phyloP scores from a whole-genome alignment of 1,284 basidiomycete genomes.

The Ceratorhiza oryzae-sativae region DNA sequence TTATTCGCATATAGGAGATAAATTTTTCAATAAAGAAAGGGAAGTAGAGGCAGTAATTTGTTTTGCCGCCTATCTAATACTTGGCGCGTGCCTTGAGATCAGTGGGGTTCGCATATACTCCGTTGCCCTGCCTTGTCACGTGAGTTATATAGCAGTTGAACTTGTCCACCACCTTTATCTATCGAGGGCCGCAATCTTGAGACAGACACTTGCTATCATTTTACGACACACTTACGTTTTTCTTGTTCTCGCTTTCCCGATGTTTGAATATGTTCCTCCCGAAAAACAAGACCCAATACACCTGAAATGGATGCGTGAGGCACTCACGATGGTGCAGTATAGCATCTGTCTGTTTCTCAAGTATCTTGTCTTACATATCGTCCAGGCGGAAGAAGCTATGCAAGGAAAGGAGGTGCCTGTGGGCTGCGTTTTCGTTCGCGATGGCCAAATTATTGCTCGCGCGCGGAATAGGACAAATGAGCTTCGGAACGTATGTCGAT shows the following conservation, averaged over 20 bases:
- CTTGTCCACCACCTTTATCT: neutral
- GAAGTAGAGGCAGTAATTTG: no score
- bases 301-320: constrained; percentile 45
- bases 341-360: neutral
- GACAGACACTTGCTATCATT: no score
- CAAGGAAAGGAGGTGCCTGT: constrained; percentile 91
- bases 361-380: neutral
- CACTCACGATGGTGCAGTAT: constrained; percentile 44
- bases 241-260: no score
- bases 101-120: neutral
- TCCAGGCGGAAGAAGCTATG: constrained; percentile 84
- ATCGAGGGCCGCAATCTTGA: no score
- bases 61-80: no score
- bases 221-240: no score
- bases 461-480: constrained; percentile 96
- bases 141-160: neutral
- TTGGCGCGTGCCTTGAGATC: no score
- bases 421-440: constrained; percentile 92
- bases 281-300: constrained; percentile 42
- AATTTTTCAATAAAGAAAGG: no score
- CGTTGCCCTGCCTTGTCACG: neutral
- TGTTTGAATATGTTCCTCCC: constrained; percentile 26
- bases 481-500: constrained; percentile 76
- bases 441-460: constrained; percentile 76
- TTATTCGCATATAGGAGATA: no score